Percentiles rank a stretch among this genome's conserved stretches.
Conservation (phyloP, 805 yeast species). For the Ogataea kodamae region DNA sequence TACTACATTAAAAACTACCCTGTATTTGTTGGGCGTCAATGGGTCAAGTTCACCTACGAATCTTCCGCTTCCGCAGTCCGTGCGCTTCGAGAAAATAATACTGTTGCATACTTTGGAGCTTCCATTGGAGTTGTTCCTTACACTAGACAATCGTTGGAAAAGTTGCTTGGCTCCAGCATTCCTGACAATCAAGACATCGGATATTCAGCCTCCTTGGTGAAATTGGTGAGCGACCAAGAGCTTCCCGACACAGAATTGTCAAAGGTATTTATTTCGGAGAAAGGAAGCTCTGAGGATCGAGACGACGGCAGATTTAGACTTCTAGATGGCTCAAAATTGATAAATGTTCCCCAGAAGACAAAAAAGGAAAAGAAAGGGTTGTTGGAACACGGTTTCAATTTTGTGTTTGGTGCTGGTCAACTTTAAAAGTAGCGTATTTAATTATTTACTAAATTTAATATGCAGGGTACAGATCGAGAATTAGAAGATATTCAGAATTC, state of each 20-base stretch:
- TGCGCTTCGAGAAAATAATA: slow-evolving; percentile 82
- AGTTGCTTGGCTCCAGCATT: slow-evolving; percentile 46
- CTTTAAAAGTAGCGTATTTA: slow-evolving; percentile 10
- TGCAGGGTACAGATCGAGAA: neutral
- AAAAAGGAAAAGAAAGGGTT: slow-evolving; percentile 16
- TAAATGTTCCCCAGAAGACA: slow-evolving; percentile 25
- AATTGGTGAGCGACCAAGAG: slow-evolving; percentile 11
- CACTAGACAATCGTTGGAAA: slow-evolving; percentile 56
- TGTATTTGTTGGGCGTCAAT: slow-evolving; percentile 77
- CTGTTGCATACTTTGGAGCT: slow-evolving; percentile 56
- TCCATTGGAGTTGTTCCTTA: slow-evolving; percentile 67
- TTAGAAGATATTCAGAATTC: slow-evolving; percentile 8
- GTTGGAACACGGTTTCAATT: slow-evolving; percentile 15
- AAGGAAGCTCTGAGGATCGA: slow-evolving; percentile 10
- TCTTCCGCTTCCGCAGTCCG: slow-evolving; percentile 71
- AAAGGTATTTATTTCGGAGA: slow-evolving; percentile 14
- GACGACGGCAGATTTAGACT: slow-evolving; percentile 29
- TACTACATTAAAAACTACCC: slow-evolving; percentile 42
- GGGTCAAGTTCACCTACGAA: slow-evolving; percentile 88
- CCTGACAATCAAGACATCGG: slow-evolving; percentile 48
- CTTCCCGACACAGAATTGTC: slow-evolving; percentile 15
- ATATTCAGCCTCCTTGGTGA: slow-evolving; percentile 27
- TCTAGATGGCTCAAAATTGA: slow-evolving; percentile 42
- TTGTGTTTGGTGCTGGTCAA: slow-evolving; percentile 23
- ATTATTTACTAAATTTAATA: neutral